Conservation (phyloP, 2,329 filamentous ascomycete species). For the Lachnellula occidentalis region DNA sequence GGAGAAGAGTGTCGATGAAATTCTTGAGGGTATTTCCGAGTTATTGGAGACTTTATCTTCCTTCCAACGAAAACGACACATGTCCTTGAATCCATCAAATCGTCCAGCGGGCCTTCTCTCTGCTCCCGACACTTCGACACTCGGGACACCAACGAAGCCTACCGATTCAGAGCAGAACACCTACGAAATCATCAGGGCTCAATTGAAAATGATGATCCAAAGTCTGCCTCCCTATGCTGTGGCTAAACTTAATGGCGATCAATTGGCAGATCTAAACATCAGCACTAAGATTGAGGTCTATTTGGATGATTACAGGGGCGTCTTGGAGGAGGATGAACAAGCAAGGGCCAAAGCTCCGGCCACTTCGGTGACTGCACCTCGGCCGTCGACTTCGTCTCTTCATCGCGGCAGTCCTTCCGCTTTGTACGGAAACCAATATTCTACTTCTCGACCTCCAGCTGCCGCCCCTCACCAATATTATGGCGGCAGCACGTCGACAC, state of each 20-base stretch:
- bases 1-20: slow-evolving; percentile 60
- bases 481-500: slow-evolving; percentile 22
- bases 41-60: slow-evolving; percentile 72
- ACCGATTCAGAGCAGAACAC: slow-evolving; percentile 49
- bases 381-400: slow-evolving; percentile 16
- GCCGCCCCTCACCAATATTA: slow-evolving; percentile 24
- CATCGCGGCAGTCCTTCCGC: slow-evolving; percentile 24
- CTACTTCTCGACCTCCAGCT: slow-evolving; percentile 21
- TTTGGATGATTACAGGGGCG: slow-evolving; percentile 43
- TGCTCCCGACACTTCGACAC: slow-evolving; percentile 48
- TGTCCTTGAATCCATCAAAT: slow-evolving; percentile 59
- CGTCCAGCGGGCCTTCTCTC: slow-evolving; percentile 58
- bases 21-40: slow-evolving; percentile 69
- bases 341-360: slow-evolving; percentile 25
- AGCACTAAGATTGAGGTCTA: slow-evolving; percentile 46
- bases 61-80: slow-evolving; percentile 72
- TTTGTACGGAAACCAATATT: slow-evolving; percentile 32
- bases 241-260: slow-evolving; percentile 50
- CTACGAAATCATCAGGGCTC: slow-evolving; percentile 47
- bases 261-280: slow-evolving; percentile 47
- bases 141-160: slow-evolving; percentile 59
- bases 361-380: slow-evolving; percentile 14
- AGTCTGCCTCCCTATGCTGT: slow-evolving; percentile 51
- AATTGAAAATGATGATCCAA: slow-evolving; percentile 46
- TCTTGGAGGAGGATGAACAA: slow-evolving; percentile 48